Conservation (phyloP, 352 stramenopile species). For the Saprolegnia diclina region DNA sequence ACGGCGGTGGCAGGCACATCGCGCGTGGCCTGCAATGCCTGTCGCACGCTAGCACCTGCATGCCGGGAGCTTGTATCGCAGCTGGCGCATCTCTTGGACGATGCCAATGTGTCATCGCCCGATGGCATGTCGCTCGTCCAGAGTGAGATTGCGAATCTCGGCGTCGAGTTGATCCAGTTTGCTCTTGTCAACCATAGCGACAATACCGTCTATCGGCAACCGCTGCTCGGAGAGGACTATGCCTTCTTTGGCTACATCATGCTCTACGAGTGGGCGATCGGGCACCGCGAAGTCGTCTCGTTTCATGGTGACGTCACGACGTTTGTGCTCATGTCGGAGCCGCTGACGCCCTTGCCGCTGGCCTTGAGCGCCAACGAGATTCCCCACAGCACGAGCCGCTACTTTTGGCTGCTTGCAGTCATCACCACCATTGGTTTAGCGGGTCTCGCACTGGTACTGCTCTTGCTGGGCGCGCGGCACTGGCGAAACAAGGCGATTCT, state of each 20-base stretch:
- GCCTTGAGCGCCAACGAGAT: neutral
- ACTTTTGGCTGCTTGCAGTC: conserved; percentile 1
- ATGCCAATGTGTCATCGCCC: neutral
- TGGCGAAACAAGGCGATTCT: neutral
- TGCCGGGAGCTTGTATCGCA: neutral
- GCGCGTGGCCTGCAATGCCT: neutral
- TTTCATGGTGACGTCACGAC: conserved; percentile 18
- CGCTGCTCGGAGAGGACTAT: neutral
- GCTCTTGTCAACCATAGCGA: neutral
- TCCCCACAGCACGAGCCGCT: neutral
- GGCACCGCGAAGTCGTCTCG: conserved; percentile 11
- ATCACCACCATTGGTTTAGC: neutral
- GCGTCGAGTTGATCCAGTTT: neutral
- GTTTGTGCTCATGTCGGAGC: conserved; percentile 11
- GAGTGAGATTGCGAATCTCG: neutral
- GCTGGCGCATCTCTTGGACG: neutral
- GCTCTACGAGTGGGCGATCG: conserved; percentile 11
- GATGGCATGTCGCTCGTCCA: neutral
- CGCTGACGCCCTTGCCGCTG: neutral
- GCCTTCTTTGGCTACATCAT: neutral
- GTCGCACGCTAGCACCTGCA: neutral
- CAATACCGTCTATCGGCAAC: neutral
- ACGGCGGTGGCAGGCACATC: neutral
- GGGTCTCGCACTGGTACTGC: neutral
- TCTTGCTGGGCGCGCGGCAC: neutral